phyloP scores from a whole-genome alignment of 176 grass and related monocot genomes.

The Thalia dealbata region DNA sequence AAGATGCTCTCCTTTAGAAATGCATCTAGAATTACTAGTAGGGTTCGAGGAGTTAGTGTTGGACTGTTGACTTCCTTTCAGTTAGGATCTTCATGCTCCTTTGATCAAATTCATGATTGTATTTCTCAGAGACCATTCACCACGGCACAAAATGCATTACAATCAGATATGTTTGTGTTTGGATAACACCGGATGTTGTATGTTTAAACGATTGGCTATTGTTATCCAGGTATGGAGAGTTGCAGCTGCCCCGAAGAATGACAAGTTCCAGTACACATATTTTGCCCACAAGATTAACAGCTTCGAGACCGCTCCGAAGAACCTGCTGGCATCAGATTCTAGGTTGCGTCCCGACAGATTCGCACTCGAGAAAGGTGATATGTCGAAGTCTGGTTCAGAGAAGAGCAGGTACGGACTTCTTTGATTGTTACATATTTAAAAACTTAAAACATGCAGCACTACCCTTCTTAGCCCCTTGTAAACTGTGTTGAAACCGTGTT shows the following conservation, averaged over 20 bases:
- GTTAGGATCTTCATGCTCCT: not conserved
- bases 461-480: not conserved
- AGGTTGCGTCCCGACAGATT: constrained; percentile 79
- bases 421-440: not conserved
- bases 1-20: not conserved
- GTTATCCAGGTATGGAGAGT: constrained; percentile 55
- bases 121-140: not conserved
- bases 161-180: not conserved
- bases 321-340: constrained; percentile 77
- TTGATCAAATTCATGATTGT: not conserved
- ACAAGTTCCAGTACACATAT: constrained; percentile 83
- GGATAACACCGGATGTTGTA: not conserved
- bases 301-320: constrained; percentile 73
- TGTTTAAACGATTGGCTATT: not conserved
- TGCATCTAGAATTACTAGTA: not conserved
- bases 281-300: constrained; percentile 90
- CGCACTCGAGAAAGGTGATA: constrained; percentile 80
- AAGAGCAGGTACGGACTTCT: constrained; percentile 55
- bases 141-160: not conserved
- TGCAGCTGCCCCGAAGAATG: constrained; percentile 42
- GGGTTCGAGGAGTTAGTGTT: no score
- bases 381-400: constrained; percentile 71
- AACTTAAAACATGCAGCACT: no score
- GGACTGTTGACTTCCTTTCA: not conserved
- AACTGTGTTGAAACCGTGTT: not conserved